A percentile compares a stretch with the other conserved stretches of the same genome.
Conservation (phyloP, 495 filamentous ascomycete species). For the Neurospora hispaniola region DNA sequence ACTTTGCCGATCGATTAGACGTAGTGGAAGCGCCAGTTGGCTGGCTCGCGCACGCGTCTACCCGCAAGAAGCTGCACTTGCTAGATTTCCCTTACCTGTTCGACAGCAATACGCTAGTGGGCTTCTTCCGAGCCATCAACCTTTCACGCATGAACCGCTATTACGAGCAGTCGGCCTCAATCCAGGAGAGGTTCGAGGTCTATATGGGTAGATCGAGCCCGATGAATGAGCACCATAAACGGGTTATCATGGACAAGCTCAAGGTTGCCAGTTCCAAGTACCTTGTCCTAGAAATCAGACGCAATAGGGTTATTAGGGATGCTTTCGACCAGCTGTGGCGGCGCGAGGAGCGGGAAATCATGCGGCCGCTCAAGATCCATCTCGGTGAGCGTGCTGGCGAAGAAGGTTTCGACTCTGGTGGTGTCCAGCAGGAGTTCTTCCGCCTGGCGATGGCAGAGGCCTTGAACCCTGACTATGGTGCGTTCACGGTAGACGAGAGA, state of each 20-base stretch:
- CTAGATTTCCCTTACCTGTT: constrained; percentile 79
- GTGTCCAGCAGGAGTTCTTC: constrained; percentile 94
- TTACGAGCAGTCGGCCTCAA: constrained; percentile 58
- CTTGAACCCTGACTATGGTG: constrained; percentile 60
- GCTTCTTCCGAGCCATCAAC: constrained; percentile 85
- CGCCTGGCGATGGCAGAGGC: constrained; percentile 67
- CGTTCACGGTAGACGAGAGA: constrained; percentile 62
- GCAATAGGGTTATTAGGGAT: constrained; percentile 61
- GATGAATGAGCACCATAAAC: constrained; percentile 33
- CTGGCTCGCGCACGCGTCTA: constrained; percentile 51
- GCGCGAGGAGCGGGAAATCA: constrained; percentile 67
- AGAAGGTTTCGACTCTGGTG: constrained; percentile 85
- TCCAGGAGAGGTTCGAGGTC: constrained; percentile 48
- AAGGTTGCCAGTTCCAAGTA: constrained; percentile 57
- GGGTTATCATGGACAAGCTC: constrained; percentile 48
- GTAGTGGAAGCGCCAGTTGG: constrained; percentile 61
- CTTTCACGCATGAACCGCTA: constrained; percentile 69
- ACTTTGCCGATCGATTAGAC: constrained; percentile 70
- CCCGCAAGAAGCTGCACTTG: constrained; percentile 59
- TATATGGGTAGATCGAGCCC: constrained; percentile 41
- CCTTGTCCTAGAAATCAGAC: constrained; percentile 63
- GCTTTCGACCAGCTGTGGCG: constrained; percentile 84
- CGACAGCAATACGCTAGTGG: constrained; percentile 56
- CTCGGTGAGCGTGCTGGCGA: constrained; percentile 74
- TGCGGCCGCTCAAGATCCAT: constrained; percentile 78